Evolutionary conservation across 257 asterid genomes (phyloP).

Genomic region (Nicotiana sylvestris): DNA sequence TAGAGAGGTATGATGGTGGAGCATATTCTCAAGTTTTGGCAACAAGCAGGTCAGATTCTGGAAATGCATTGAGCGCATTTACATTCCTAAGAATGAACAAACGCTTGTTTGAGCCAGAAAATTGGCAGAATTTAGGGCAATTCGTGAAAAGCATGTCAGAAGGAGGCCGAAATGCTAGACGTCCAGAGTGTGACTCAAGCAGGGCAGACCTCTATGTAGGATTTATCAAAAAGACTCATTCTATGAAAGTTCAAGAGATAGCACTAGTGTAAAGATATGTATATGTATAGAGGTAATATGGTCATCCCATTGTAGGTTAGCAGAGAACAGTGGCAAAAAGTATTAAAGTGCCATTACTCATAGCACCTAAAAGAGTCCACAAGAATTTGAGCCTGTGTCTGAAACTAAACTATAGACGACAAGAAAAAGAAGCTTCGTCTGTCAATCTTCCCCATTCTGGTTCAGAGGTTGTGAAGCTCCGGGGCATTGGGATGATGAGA

Average conservation of each 20-base stretch:
- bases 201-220: slow-evolving; percentile 71
- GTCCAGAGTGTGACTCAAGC: slow-evolving; percentile 52
- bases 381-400: neutral
- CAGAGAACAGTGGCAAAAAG: neutral
- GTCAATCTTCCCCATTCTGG: neutral
- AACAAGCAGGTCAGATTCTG: slow-evolving; percentile 65
- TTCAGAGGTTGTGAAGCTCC: neutral
- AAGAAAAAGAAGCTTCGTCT: neutral
- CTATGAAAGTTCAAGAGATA: slow-evolving; percentile 36
- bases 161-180: slow-evolving; percentile 52
- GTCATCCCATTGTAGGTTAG: neutral
- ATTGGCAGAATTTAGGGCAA: slow-evolving; percentile 72
- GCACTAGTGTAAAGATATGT: slow-evolving; percentile 48
- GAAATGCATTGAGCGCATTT: slow-evolving; percentile 66
- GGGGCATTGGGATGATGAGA: neutral
- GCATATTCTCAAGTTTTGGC: slow-evolving; percentile 66
- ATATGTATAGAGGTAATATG: slow-evolving; percentile 13
- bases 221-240: slow-evolving; percentile 35
- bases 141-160: slow-evolving; percentile 73
- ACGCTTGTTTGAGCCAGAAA: slow-evolving; percentile 65
- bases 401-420: neutral
- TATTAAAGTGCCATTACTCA: neutral
- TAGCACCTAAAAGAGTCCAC: neutral
- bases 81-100: slow-evolving; percentile 83
- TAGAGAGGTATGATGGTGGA: slow-evolving; percentile 75